These are phyloP conservation scores for Nothomitra cinnamomea DNA, from an alignment of 2,329 filamentous ascomycete species.

Conservation along the genomic window DNA sequence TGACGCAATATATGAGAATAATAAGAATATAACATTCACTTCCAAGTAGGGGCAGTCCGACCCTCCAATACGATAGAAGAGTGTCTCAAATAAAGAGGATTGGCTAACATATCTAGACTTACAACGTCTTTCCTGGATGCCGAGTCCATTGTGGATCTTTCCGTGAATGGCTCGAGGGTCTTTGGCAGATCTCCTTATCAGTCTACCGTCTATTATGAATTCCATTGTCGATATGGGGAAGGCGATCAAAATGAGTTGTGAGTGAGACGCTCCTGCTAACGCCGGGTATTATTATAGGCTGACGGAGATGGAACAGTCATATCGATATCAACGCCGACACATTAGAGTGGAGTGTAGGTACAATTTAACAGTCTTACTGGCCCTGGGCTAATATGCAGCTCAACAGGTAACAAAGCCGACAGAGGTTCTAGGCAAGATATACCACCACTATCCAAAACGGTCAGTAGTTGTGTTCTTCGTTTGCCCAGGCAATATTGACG, in stretches of 20 bases:
- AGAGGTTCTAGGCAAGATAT: not conserved
- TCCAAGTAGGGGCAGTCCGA: not conserved
- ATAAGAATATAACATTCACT: not conserved
- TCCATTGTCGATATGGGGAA: not conserved
- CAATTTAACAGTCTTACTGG: not conserved
- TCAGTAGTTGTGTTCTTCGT: not conserved
- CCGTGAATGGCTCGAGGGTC: not conserved
- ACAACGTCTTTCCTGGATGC: not conserved
- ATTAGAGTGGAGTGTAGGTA: not conserved
- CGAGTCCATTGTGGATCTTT: not conserved
- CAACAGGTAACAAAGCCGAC: not conserved
- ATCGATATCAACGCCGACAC: slow-evolving; percentile 1
- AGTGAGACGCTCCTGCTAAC: too few species aligned
- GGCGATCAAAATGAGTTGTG: not conserved
- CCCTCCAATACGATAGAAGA: too few species aligned
- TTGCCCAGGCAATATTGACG: not conserved
- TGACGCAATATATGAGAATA: not conserved
- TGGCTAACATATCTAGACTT: not conserved
- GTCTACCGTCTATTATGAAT: not conserved
- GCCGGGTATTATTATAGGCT: not conserved
- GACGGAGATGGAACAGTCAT: not conserved
- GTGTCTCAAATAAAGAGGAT: too few species aligned
- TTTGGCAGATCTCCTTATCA: not conserved
- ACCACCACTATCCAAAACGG: not conserved
- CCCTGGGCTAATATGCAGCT: not conserved